phyloP scores from a whole-genome alignment of 2,329 filamentous ascomycete species.

The Cladorrhinum sp. region DNA sequence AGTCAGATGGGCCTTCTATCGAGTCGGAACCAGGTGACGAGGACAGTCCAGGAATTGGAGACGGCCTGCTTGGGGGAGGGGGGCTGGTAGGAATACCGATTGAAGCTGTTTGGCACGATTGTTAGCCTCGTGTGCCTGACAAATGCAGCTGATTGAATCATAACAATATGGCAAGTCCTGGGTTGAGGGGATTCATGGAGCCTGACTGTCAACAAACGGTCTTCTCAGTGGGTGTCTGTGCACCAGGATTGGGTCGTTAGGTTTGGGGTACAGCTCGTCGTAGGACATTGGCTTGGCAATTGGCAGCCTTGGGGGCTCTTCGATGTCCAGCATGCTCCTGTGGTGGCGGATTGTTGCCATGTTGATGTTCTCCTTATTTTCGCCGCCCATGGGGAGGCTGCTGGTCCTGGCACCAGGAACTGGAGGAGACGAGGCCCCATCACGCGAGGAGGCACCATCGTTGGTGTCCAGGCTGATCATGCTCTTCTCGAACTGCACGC shows the following conservation, averaged over 20 bases:
- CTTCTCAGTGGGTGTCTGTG: slow-evolving; percentile 8
- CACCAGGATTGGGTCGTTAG: slow-evolving; percentile 7
- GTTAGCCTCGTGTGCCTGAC: slow-evolving; percentile 36
- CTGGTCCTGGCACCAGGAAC: slow-evolving; percentile 33
- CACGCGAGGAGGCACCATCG: slow-evolving; percentile 20
- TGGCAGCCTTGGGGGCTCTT: slow-evolving; percentile 45
- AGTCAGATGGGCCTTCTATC: slow-evolving; percentile 39
- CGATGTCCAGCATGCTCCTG: slow-evolving; percentile 54
- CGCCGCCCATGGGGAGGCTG: slow-evolving; percentile 31
- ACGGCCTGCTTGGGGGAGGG: slow-evolving; percentile 41
- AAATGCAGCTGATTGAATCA: slow-evolving; percentile 15
- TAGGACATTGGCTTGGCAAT: slow-evolving; percentile 44
- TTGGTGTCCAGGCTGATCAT: slow-evolving; percentile 23
- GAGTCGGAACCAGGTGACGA: slow-evolving; percentile 31
- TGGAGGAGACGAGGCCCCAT: slow-evolving; percentile 26
- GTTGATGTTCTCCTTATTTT: slow-evolving; percentile 31
- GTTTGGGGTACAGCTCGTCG: slow-evolving; percentile 44
- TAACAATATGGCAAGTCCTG: slow-evolving; percentile 27
- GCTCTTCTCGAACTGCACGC: slow-evolving; percentile 48
- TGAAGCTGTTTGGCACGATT: slow-evolving; percentile 36
- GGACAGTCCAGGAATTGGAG: slow-evolving; percentile 40
- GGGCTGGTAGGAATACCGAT: slow-evolving; percentile 36
- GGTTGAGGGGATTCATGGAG: slow-evolving; percentile 28
- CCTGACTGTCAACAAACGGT: slow-evolving; percentile 34
- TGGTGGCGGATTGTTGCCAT: slow-evolving; percentile 38